Percentiles rank a stretch among this genome's conserved stretches.
These are phyloP conservation scores for Candida maesae DNA, from an alignment of 805 yeast genomes.

Conservation along the genomic window DNA sequence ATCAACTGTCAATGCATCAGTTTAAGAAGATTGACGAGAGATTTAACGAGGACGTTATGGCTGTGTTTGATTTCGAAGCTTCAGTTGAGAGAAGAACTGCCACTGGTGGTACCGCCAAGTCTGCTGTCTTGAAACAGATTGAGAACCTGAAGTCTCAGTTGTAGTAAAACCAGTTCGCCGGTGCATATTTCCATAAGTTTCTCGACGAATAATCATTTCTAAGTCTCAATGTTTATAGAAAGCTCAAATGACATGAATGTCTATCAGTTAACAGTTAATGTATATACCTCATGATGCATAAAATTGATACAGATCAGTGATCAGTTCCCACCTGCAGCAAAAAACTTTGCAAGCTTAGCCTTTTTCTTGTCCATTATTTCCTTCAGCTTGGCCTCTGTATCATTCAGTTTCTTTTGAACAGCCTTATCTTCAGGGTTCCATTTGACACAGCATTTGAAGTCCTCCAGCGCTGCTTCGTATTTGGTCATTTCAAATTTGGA, in stretches of 20 bases:
- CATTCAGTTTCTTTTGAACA: conserved; percentile 41
- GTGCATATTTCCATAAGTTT: too few species aligned
- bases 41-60: conserved; percentile 75
- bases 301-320: too few species aligned
- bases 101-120: conserved; percentile 94
- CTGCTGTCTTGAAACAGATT: conserved; percentile 81
- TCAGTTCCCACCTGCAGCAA: conserved; percentile 31
- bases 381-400: conserved; percentile 38
- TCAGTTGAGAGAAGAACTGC: conserved; percentile 97
- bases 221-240: too few species aligned
- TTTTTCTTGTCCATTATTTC: conserved; percentile 46
- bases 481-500: conserved; percentile 42
- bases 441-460: conserved; percentile 41
- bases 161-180: too few species aligned
- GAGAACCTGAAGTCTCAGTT: conserved; percentile 30
- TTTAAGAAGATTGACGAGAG: conserved; percentile 75
- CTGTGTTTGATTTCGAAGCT: conserved; percentile 86
- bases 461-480: conserved; percentile 45
- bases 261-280: too few species aligned
- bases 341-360: conserved; percentile 61
- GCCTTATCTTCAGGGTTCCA: conserved; percentile 47
- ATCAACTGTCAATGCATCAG: conserved; percentile 72
- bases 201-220: too few species aligned
- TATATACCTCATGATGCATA: too few species aligned
- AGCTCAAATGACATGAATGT: too few species aligned